Percentiles rank a stretch among this genome's conserved stretches.
These are phyloP conservation scores for Ophiocordyceps unilateralis DNA, from an alignment of 2,329 filamentous ascomycete species.

Conservation along the genomic window DNA sequence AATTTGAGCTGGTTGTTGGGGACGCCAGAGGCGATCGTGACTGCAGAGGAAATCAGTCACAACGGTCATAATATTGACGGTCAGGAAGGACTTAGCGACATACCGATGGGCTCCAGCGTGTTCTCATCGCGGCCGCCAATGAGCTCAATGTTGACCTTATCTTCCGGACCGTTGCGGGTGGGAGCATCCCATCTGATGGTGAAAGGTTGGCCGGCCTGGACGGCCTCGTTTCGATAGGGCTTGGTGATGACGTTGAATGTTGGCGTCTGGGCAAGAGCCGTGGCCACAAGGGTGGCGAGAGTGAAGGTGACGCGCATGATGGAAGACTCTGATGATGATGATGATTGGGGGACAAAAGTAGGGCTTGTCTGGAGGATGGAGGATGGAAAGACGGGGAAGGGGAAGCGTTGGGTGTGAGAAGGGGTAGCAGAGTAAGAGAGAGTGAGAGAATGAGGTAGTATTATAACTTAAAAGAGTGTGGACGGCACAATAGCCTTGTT, in stretches of 20 bases:
- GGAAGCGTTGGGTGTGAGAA: neutral
- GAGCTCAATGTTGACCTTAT: constrained; percentile 33
- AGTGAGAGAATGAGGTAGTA: neutral
- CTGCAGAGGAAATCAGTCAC: neutral
- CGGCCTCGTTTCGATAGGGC: constrained; percentile 23
- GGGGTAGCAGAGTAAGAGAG: neutral
- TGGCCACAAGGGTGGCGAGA: constrained; percentile 31
- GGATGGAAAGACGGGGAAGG: neutral
- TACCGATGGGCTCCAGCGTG: neutral
- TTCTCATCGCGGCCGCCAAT: constrained; percentile 24
- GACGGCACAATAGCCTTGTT: neutral
- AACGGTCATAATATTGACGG: neutral
- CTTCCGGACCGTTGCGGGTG: constrained; percentile 18
- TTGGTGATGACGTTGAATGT: constrained; percentile 37
- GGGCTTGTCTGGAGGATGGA: neutral
- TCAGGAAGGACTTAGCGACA: constrained; percentile 3
- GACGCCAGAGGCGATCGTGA: neutral
- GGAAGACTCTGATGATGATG: constrained; percentile 8
- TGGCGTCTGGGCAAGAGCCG: constrained; percentile 35
- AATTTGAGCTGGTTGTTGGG: neutral
- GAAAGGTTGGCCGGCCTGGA: constrained; percentile 31
- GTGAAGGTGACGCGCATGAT: constrained; percentile 38
- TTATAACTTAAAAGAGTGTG: neutral
- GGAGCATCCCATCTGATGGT: constrained; percentile 32
- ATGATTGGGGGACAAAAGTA: no score